Evolutionary conservation across 371 early-diverging fungal species (phyloP).

Genomic region (Dichotomocladium elegans): DNA sequence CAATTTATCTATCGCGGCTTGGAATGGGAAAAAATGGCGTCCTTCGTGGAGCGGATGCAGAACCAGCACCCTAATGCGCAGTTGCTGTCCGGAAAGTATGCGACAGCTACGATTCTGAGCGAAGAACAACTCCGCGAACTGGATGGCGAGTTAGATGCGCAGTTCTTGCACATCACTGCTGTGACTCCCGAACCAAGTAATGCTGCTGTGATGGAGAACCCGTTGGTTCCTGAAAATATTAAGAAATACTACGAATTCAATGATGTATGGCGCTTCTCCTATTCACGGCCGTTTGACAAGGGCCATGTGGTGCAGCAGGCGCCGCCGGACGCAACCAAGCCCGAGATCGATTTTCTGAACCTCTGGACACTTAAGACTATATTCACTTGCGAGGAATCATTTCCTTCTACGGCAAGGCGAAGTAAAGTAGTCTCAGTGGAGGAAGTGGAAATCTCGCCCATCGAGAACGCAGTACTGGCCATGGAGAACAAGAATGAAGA

Average conservation of each 20-base stretch:
- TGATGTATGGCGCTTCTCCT: conserved; percentile 63
- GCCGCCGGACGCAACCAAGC: conserved; percentile 14
- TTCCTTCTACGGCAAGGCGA: conserved; percentile 67
- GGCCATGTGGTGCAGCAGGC: neutral
- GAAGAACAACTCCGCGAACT: conserved; percentile 52
- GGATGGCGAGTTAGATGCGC: conserved; percentile 48
- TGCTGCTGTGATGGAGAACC: conserved; percentile 23
- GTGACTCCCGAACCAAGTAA: conserved; percentile 57
- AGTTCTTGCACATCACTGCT: conserved; percentile 69
- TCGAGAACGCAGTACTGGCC: conserved; percentile 75
- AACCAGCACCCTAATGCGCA: conserved; percentile 64
- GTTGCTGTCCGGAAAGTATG: conserved; percentile 44
- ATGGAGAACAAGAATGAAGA: conserved; percentile 71
- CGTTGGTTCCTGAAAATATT: conserved; percentile 41
- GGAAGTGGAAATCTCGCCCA: conserved; percentile 63
- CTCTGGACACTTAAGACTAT: conserved; percentile 77
- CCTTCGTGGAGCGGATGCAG: conserved; percentile 73
- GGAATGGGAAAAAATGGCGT: conserved; percentile 74
- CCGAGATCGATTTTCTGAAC: conserved; percentile 65
- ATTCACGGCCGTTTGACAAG: conserved; percentile 49
- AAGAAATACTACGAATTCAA: conserved; percentile 63
- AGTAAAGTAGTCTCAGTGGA: conserved; percentile 50
- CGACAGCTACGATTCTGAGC: conserved; percentile 16
- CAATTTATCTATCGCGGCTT: conserved; percentile 72
- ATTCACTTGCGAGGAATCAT: conserved; percentile 60